phyloP scores from a whole-genome alignment of 257 asterid genomes.

The Solanum lycopersicoides region DNA sequence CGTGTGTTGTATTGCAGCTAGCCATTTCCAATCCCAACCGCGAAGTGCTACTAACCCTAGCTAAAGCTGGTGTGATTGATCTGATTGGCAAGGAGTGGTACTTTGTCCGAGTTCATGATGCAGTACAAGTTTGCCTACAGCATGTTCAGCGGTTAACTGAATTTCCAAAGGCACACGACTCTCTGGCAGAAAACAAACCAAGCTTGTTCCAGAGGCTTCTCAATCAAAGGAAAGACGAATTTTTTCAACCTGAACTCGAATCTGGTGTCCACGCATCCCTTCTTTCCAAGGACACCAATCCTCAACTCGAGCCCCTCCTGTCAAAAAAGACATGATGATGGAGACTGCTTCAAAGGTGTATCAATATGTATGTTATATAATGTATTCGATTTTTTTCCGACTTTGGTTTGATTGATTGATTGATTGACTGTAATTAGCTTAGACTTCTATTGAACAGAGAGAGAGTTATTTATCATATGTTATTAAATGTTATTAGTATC shows the following conservation, averaged over 20 bases:
- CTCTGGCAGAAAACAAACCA: conserved; percentile 24
- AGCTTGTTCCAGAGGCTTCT: conserved; percentile 36
- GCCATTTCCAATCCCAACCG: conserved; percentile 84
- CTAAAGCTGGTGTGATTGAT: conserved; percentile 64
- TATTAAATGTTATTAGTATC: neutral
- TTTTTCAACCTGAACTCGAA: conserved; percentile 46
- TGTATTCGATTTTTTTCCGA: neutral
- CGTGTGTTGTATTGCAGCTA: conserved; percentile 38
- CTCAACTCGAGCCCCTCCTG: conserved; percentile 59
- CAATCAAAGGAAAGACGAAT: conserved; percentile 43
- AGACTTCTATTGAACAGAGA: neutral
- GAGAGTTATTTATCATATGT: neutral
- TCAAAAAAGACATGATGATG: conserved; percentile 33
- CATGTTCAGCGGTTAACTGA: conserved; percentile 47
- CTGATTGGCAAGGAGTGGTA: conserved; percentile 86
- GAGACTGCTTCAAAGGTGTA: neutral
- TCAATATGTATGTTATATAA: neutral
- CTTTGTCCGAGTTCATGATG: conserved; percentile 88
- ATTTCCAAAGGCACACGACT: conserved; percentile 25
- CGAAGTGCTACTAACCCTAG: conserved; percentile 64
- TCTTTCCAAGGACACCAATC: conserved; percentile 12
- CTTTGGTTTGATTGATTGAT: neutral
- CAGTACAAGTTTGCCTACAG: conserved; percentile 85
- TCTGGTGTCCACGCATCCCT: conserved; percentile 31
- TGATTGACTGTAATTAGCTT: neutral